Evolutionary conservation across 192 early-diverging fungal genomes (phyloP), one percentile per base, ranked within the genome.

Genomic region (Rhizoclosmatium sp.): DNA sequence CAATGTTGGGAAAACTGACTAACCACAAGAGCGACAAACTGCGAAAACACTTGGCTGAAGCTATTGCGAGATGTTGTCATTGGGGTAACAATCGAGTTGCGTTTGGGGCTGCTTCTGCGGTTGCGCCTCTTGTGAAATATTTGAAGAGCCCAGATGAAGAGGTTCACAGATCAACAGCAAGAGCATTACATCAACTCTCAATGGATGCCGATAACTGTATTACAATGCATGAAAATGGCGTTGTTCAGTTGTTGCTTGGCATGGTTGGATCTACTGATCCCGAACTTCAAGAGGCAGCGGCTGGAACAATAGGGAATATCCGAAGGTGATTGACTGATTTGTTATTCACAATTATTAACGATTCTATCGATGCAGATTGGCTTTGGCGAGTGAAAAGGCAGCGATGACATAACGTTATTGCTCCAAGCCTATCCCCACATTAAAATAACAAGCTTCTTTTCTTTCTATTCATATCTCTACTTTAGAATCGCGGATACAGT

Each of bases 151-250:
- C 89, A 7, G 90, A 92, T 78, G 85, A 87, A 21, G 88, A 89
- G 21, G 90, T 92, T 1, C 90, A 92, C 71, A 48, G 88, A n/a
- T 83, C 85, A 4, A 91, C 90, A 2, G 90, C 90, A 9, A 64
- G 88, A 21, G 90, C 90, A 10, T 80, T 92, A 80, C 89, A 91
- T 79, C 90, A 92, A 80, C 80, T 92, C n/a, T 90, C 88, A 7
- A 91, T 90, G 90, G 90, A 92, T 81, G 89, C 90, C 40, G 89
- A 91, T 66, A 91, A 91, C 68, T 91, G 90, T 80, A 89, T 91
- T 19, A 91, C 90, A 2, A 91, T 91, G 90, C 90, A 91, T 65
- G 90, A 91, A 71, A 81, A 91, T 75, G 90, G 90, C 14, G 90
- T 91, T 12, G 90, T 91, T 2, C 89, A 91, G 79, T 81, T 91